Evolutionary conservation across 306 rosid species (phyloP), one percentile per base, ranked within the genome.

Genomic region (Sphenostylis stenocarpa): DNA sequence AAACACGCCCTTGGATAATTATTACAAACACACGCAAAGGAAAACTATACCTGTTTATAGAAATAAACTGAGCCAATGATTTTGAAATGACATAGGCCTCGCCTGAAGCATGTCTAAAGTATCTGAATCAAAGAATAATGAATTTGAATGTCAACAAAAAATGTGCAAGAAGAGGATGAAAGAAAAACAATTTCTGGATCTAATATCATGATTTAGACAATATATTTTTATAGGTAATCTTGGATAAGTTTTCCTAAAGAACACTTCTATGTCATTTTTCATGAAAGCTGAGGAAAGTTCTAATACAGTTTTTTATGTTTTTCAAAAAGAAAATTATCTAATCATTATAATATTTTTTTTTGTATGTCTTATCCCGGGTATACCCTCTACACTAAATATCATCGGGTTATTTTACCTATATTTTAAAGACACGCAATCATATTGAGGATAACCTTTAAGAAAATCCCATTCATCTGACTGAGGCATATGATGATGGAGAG

Each of bases 81-180:
- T 84, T 88, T 48, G 96, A 90, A 78, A 90, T 87, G 56, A 34
- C 91, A 75, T 72, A 88, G 64, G 85, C 63, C 56, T 88, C 86
- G 47, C 86, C 85, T 7, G 91, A 91, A 74, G 93, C 93, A 76
- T 87, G 90, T 74, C 66, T 87, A 73, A 88, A 88, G 86, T 90
- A 90, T 79, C 96, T 90, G 78, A 48, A 73, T 48, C 79, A 82
- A 62, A 67, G 48, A 79, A 66, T 60, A 73, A 77, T 16, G 43
- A 7, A 77, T 51, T 11, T 34, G 58, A 77, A 68, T 66, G 64
- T 64, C 56, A 41, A 64, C 49, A 49, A 5, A 49, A 45, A 70
- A 43, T 55, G 38, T 61, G 31, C 39, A 31, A 6, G 28, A 7
- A 41, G 4, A 41, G 21, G 52, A 4, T 0, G 3, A 9, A 38